phyloP scores from a whole-genome alignment of 495 filamentous ascomycete species.

The Hyaloscypha bicolor region DNA sequence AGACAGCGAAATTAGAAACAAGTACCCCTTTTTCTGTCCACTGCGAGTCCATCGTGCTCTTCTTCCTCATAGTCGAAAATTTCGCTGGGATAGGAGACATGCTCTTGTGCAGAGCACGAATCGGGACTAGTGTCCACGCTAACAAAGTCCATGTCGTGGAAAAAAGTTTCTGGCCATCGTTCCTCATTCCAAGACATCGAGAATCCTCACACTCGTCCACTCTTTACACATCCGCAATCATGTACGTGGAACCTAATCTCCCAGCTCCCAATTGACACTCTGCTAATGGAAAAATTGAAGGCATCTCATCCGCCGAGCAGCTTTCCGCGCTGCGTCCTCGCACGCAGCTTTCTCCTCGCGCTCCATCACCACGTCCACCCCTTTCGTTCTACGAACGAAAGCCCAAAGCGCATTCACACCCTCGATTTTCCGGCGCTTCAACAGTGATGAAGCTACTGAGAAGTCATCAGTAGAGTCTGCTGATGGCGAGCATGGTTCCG shows the following conservation, averaged over 20 bases:
- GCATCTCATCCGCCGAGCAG: slow-evolving; percentile 59
- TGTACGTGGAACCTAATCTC: slow-evolving; percentile 19
- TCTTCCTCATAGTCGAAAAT: too few species aligned
- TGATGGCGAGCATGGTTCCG: slow-evolving; percentile 26
- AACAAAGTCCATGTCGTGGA: neutral
- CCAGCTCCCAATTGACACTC: neutral
- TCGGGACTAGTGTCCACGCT: neutral
- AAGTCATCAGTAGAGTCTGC: slow-evolving; percentile 33
- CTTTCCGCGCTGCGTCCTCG: slow-evolving; percentile 57
- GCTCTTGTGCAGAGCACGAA: neutral
- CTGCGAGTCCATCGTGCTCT: too few species aligned
- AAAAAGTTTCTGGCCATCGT: slow-evolving; percentile 14
- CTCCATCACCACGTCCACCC: slow-evolving; percentile 40
- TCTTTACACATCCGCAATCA: slow-evolving; percentile 27
- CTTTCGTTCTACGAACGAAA: slow-evolving; percentile 33
- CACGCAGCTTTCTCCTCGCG: slow-evolving; percentile 47
- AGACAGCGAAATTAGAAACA: too few species aligned
- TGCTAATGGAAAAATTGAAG: slow-evolving; percentile 34
- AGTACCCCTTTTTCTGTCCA: too few species aligned
- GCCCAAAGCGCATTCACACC: slow-evolving; percentile 29
- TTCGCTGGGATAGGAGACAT: neutral
- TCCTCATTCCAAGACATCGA: slow-evolving; percentile 17
- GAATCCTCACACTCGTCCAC: slow-evolving; percentile 15
- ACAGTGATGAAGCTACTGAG: slow-evolving; percentile 40
- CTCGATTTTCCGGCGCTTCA: slow-evolving; percentile 45